Conservation (phyloP, 108 stramenopile genomes). For the Cyclostephanos invisitatus region DNA sequence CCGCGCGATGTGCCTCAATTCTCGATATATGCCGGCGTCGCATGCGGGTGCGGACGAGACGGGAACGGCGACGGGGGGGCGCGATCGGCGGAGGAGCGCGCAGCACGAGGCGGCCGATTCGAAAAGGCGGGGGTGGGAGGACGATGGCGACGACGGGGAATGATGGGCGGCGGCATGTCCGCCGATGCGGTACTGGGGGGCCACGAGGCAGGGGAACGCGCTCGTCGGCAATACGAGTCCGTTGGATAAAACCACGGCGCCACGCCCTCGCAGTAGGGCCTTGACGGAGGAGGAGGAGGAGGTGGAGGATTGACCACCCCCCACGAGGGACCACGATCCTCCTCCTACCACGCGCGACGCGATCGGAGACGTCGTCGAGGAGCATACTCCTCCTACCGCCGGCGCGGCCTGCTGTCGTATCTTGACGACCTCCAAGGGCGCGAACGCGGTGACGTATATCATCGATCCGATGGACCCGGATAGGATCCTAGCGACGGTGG, state of each 20-base stretch:
- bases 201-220: constrained; percentile 52
- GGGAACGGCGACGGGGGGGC: neutral
- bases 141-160: too few relatives aligned
- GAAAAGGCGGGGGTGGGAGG: too few relatives aligned
- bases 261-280: constrained; percentile 56
- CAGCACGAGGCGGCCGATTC: neutral
- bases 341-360: too few relatives aligned
- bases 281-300: neutral
- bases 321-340: too few relatives aligned
- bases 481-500: neutral
- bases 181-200: constrained; percentile 11
- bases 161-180: neutral
- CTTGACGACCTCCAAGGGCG: constrained; percentile 79
- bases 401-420: constrained; percentile 71
- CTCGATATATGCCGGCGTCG: constrained; percentile 36
- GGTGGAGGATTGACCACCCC: neutral
- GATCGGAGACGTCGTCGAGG: too few relatives aligned
- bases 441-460: constrained; percentile 62
- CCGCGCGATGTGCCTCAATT: constrained; percentile 52
- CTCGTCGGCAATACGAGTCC: constrained; percentile 58
- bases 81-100: neutral
- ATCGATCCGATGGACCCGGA: constrained; percentile 67
- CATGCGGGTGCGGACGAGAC: neutral
- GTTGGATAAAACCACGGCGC: constrained; percentile 66
- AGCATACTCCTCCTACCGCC: too few relatives aligned